phyloP scores from a whole-genome alignment of 176 grass and related monocot genomes.

The Paspalum notatum region DNA sequence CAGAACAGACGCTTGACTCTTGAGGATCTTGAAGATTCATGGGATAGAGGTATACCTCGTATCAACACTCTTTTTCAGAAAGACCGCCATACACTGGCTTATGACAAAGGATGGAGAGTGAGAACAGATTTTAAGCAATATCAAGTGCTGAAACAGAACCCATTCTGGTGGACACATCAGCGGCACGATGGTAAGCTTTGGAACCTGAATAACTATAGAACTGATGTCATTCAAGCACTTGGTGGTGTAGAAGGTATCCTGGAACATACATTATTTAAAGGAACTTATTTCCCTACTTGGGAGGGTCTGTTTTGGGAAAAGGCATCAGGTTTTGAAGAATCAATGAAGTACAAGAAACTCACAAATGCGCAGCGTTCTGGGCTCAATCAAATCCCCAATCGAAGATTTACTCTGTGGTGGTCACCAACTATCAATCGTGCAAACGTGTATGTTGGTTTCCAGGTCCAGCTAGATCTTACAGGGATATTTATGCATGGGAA shows the following conservation, averaged over 20 bases:
- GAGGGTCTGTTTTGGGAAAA: slow-evolving; percentile 99
- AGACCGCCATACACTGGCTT: slow-evolving; percentile 90
- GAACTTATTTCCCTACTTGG: slow-evolving; percentile 99
- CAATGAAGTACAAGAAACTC: slow-evolving; percentile 99
- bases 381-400: slow-evolving; percentile 95
- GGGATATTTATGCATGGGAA: slow-evolving; percentile 99
- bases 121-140: slow-evolving; percentile 99
- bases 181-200: slow-evolving; percentile 96
- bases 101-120: slow-evolving; percentile 98
- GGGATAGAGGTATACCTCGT: slow-evolving; percentile 97
- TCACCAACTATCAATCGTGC: slow-evolving; percentile 95
- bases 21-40: slow-evolving; percentile 98
- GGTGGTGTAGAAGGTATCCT: slow-evolving; percentile 98
- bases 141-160: slow-evolving; percentile 99
- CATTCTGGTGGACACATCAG: slow-evolving; percentile 99
- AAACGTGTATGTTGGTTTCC: slow-evolving; percentile 94
- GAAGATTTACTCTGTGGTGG: slow-evolving; percentile 98
- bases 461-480: slow-evolving; percentile 82
- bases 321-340: slow-evolving; percentile 97
- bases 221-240: slow-evolving; percentile 99
- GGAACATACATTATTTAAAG: slow-evolving; percentile 98
- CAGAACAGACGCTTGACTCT: slow-evolving; percentile 94
- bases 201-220: slow-evolving; percentile 99
- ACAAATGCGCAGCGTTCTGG: slow-evolving; percentile 97
- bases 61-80: slow-evolving; percentile 99